Percentiles rank a stretch among this genome's conserved stretches.
Conservation (phyloP, 371 early-diverging fungal genomes). For the Syncephalastrum racemosum region DNA sequence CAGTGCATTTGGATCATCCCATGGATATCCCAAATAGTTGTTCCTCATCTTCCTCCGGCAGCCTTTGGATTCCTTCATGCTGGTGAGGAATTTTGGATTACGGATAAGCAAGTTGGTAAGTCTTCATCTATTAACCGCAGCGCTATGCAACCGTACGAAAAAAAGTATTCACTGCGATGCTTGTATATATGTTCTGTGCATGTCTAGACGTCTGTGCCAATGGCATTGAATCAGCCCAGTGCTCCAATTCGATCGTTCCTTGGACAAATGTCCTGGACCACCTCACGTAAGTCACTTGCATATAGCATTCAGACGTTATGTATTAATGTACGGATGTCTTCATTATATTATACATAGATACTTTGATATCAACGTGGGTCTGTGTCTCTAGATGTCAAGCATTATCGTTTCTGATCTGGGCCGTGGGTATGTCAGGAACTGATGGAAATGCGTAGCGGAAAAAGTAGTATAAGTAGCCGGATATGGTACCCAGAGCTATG, state of each 20-base stretch:
- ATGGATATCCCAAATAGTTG: slow-evolving; percentile 2
- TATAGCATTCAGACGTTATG: no score
- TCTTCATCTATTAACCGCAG: no score
- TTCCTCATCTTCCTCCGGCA: slow-evolving; percentile 15
- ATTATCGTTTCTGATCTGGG: no score
- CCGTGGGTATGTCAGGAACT: no score
- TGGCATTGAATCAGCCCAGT: slow-evolving; percentile 3
- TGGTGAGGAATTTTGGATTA: slow-evolving; percentile 24
- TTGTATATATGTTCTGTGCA: no score
- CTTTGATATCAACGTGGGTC: slow-evolving; percentile 20
- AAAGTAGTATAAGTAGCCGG: no score
- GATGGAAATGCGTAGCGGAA: no score
- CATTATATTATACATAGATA: not conserved
- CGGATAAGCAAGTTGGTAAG: not conserved
- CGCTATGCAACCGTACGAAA: no score
- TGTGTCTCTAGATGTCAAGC: not conserved
- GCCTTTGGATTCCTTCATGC: slow-evolving; percentile 19
- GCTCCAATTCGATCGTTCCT: slow-evolving; percentile 12
- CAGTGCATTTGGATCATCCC: not conserved
- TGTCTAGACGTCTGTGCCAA: slow-evolving; percentile 5
- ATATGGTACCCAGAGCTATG: no score
- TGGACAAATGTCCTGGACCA: slow-evolving; percentile 11
- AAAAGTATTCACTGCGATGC: no score
- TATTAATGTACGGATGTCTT: no score
- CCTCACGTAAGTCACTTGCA: not conserved